Evolutionary conservation across 2,329 filamentous ascomycete genomes (phyloP).

Genomic region (Lachnellula hyalina): DNA sequence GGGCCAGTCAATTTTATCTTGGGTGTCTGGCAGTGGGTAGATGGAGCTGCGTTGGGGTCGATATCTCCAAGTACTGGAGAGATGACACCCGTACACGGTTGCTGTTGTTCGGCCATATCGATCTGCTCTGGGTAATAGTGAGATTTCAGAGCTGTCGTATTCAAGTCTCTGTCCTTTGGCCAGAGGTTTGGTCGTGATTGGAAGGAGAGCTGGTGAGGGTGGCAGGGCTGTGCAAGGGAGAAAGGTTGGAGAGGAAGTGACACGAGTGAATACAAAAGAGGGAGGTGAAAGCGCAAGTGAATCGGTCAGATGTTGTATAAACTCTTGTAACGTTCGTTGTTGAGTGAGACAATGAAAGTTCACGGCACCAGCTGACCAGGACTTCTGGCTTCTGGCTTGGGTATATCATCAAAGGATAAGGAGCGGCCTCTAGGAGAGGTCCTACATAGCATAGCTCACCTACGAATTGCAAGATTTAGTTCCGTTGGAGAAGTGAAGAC

Average conservation of each 20-base stretch:
- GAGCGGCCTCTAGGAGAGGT: neutral
- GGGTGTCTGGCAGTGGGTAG: neutral
- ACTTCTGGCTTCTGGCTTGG: neutral
- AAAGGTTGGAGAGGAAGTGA: neutral
- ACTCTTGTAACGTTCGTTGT: neutral
- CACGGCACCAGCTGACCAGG: neutral
- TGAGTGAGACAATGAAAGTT: neutral
- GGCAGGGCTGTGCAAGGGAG: neutral
- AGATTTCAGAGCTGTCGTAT: too few relatives aligned
- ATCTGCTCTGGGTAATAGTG: too few relatives aligned
- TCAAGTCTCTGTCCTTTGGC: too few relatives aligned
- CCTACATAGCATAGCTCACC: neutral
- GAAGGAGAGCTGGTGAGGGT: neutral
- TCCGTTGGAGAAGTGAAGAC: neutral
- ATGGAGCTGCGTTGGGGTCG: conserved; percentile 14
- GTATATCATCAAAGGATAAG: neutral
- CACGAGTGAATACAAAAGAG: neutral
- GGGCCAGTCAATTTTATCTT: conserved; percentile 4
- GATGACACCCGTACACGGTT: conserved; percentile 12
- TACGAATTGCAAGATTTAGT: neutral
- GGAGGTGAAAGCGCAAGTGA: neutral
- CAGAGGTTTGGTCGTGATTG: neutral
- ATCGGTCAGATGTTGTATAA: neutral
- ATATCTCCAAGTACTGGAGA: conserved; percentile 23
- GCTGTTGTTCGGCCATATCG: too few relatives aligned